These are phyloP conservation scores for Podospora bellae-mahoneyi DNA, from an alignment of 495 filamentous ascomycete genomes.

Conservation along the genomic window DNA sequence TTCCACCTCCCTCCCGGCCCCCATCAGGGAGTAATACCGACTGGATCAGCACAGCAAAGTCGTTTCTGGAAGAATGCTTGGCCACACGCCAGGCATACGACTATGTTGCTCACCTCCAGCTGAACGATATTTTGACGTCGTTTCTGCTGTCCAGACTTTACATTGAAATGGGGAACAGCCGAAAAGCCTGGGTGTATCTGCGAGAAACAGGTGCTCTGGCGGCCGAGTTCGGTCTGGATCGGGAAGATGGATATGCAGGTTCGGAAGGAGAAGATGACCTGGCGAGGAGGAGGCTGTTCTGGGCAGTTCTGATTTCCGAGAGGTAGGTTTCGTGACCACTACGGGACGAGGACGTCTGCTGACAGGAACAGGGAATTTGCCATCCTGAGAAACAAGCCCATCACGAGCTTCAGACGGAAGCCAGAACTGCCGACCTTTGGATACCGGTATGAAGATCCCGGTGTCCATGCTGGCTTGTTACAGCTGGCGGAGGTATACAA, in stretches of 20 bases:
- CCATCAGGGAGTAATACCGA: neutral
- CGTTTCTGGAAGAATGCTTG: conserved; percentile 37
- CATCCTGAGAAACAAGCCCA: conserved; percentile 53
- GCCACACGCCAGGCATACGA: conserved; percentile 34
- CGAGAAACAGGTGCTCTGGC: conserved; percentile 59
- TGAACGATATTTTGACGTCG: conserved; percentile 34
- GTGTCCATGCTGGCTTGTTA: conserved; percentile 16
- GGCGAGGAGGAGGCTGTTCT: conserved; percentile 51
- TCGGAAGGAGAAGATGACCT: neutral
- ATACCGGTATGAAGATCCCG: neutral
- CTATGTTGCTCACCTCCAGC: conserved; percentile 32
- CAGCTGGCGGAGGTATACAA: conserved; percentile 40
- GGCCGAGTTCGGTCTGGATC: conserved; percentile 56
- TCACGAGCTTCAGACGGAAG: conserved; percentile 48
- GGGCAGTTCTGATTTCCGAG: conserved; percentile 62
- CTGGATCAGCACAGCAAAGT: conserved; percentile 26
- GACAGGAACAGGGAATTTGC: conserved; percentile 26
- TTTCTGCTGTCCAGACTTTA: conserved; percentile 36
- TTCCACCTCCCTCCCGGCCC: neutral
- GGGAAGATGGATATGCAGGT: conserved; percentile 33
- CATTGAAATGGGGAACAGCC: conserved; percentile 35
- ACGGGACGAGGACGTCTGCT: neutral
- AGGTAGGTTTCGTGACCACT: conserved; percentile 33
- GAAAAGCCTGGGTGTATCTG: conserved; percentile 58
- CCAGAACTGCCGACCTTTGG: conserved; percentile 36